Conservation (phyloP, 78 protist species). For the Polysphondylium violaceum region DNA sequence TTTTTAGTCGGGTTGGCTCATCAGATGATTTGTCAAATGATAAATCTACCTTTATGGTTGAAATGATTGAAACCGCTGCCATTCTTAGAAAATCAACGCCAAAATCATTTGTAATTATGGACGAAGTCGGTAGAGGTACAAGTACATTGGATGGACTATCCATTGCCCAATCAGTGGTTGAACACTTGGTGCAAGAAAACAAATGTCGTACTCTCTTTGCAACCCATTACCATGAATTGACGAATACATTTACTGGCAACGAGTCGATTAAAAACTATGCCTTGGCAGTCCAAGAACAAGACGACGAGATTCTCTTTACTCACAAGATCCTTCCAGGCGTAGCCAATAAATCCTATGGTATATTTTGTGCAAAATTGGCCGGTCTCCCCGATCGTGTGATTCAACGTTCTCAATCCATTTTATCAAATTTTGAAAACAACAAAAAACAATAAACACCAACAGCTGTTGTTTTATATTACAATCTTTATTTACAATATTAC, state of each 20-base stretch:
- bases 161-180: conserved; percentile 89
- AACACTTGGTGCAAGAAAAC: conserved; percentile 54
- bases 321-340: conserved; percentile 89
- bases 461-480: too few relatives aligned
- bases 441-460: too few relatives aligned
- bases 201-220: conserved; percentile 86
- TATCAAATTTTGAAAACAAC: conserved; percentile 13
- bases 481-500: too few relatives aligned
- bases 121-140: conserved; percentile 98
- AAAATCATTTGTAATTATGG: conserved; percentile 92
- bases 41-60: conserved; percentile 94
- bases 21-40: conserved; percentile 88
- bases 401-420: conserved; percentile 16
- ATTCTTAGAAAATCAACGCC: conserved; percentile 84
- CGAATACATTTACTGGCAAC: not conserved
- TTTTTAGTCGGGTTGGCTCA: conserved; percentile 94
- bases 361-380: conserved; percentile 95
- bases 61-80: conserved; percentile 91
- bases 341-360: conserved; percentile 92
- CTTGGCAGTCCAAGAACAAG: conserved; percentile 77
- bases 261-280: conserved; percentile 39
- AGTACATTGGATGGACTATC: conserved; percentile 95
- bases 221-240: conserved; percentile 92
- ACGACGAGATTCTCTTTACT: conserved; percentile 33
- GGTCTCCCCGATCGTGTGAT: conserved; percentile 78